phyloP scores from a whole-genome alignment of 2,329 filamentous ascomycete genomes.

The Mycosphaerelloides madeirae region DNA sequence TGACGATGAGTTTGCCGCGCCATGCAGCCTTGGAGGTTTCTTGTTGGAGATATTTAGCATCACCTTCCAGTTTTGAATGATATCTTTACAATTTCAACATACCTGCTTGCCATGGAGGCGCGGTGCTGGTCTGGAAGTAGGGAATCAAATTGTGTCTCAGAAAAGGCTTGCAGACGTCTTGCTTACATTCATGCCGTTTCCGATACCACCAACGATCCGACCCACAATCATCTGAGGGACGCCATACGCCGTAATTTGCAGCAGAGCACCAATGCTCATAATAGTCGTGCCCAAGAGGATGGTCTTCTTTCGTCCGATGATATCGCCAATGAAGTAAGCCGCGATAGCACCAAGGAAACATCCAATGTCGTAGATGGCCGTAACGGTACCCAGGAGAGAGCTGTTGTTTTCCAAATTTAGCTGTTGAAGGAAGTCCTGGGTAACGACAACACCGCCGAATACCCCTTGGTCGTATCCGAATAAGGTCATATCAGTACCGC shows the following conservation, averaged over 20 bases:
- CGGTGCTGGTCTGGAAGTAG: too few relatives aligned
- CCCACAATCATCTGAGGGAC: conserved; percentile 48
- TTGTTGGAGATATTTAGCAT: too few relatives aligned
- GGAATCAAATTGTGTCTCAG: too few relatives aligned
- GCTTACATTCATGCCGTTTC: conserved; percentile 51
- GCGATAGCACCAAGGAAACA: conserved; percentile 55
- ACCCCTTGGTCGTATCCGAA: conserved; percentile 37
- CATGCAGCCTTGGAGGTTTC: conserved; percentile 45
- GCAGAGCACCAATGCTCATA: conserved; percentile 47
- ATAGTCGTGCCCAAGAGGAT: conserved; percentile 47
- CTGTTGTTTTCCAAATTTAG: conserved; percentile 18
- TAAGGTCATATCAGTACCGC: conserved; percentile 26
- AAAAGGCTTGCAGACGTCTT: too few relatives aligned
- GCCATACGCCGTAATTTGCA: conserved; percentile 45
- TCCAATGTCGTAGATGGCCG: conserved; percentile 56
- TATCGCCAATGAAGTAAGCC: conserved; percentile 46
- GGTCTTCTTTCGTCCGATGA: conserved; percentile 45
- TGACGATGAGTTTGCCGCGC: conserved; percentile 34
- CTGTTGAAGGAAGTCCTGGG: conserved; percentile 19
- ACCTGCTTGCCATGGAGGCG: conserved; percentile 49
- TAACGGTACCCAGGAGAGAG: conserved; percentile 41
- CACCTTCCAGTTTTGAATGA: too few relatives aligned
- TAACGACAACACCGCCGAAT: conserved; percentile 53
- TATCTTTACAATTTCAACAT: too few relatives aligned
- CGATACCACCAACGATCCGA: conserved; percentile 44